Evolutionary conservation across 768 basidiomycete genomes (phyloP).

Genomic region (Leccinellum rugosiceps): DNA sequence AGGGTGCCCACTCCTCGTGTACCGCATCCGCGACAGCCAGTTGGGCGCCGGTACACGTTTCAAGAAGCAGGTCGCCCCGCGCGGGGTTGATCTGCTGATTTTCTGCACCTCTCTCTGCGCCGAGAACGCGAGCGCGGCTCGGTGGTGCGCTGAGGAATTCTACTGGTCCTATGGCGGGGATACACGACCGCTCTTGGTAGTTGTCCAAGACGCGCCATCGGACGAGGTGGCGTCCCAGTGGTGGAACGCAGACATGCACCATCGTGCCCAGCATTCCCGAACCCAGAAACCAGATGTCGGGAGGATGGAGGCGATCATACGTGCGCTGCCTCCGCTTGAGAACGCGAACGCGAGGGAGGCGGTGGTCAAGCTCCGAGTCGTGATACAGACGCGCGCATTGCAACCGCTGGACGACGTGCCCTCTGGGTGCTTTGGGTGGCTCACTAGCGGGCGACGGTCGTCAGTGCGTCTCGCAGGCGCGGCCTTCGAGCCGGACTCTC

Average conservation of each 20-base stretch:
- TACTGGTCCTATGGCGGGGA: slow-evolving; percentile 25
- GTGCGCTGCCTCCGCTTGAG: slow-evolving; percentile 16
- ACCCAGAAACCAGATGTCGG: background rate
- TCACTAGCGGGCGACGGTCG: slow-evolving; percentile 4
- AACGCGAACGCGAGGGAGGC: background rate
- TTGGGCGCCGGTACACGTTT: slow-evolving; percentile 19
- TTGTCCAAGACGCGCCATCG: slow-evolving; percentile 21
- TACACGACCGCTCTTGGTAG: slow-evolving; percentile 23
- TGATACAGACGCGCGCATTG: slow-evolving; percentile 22
- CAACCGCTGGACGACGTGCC: slow-evolving; percentile 21
- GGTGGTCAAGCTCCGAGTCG: slow-evolving; percentile 7
- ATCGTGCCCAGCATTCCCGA: background rate
- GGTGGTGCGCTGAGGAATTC: slow-evolving; percentile 16
- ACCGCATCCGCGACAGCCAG: slow-evolving; percentile 21
- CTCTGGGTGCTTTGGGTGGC: slow-evolving; percentile 21
- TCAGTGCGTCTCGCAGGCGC: background rate
- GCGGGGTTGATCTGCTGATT: slow-evolving; percentile 27
- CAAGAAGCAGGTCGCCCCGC: slow-evolving; percentile 22
- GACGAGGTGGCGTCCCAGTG: slow-evolving; percentile 18
- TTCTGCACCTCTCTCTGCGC: slow-evolving; percentile 14
- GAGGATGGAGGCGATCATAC: slow-evolving; percentile 20
- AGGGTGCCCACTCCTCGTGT: slow-evolving; percentile 16
- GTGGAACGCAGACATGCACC: slow-evolving; percentile 12
- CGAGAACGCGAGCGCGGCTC: slow-evolving; percentile 1
- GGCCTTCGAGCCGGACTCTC: slow-evolving; percentile 8